Evolutionary conservation across 768 basidiomycete species (phyloP), one percentile per base, ranked within the genome.

Genomic region (Leccinum uliginosum): DNA sequence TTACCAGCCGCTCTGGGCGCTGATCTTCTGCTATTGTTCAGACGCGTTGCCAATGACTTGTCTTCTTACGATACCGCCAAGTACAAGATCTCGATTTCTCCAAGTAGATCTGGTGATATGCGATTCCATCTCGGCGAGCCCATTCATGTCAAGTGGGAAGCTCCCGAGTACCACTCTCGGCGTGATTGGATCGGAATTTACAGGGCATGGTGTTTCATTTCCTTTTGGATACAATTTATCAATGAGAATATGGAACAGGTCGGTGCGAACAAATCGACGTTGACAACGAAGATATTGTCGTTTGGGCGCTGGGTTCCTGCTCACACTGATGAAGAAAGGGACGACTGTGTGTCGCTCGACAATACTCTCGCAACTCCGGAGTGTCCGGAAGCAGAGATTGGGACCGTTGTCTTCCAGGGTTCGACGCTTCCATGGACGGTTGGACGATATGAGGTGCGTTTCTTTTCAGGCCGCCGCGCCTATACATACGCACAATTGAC

Each of bases 171-270:
- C 53, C 96, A 98, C 68, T 95, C 94, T 11, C 81, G 91, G 12
- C 84, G 85, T 63, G 97, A 98, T 70, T 98, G 97, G 97, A 89
- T 99, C 66, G 97, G 95, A 14, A 83, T 98, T 24, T 93, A 93
- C 68, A 80, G 87, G 69, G 91, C 91, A 63, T 38, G 62, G 11
- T 76, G 46, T 50, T 3, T 40, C 38, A 6, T 54, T 44, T 26
- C 50, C 24, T 19, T 19, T 45, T 34, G n/a, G 14, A 23, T 26
- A n/a, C 17, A 10, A 9, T 34, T 26, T 35, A 59, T 29, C 54
- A 40, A 63, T 45, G 24, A 24, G 50, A 10, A 30, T n/a, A 29
- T 50, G n/a, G 40, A 50, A 53, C 63, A 91, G 89, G 79, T 95
- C 52, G 93, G 91, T 27, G 93, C 93, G 0, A 97, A 94, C 72